Evolutionary conservation across 1,139 yeast genomes (phyloP).

Genomic region (Yamadazyma atlantica): DNA sequence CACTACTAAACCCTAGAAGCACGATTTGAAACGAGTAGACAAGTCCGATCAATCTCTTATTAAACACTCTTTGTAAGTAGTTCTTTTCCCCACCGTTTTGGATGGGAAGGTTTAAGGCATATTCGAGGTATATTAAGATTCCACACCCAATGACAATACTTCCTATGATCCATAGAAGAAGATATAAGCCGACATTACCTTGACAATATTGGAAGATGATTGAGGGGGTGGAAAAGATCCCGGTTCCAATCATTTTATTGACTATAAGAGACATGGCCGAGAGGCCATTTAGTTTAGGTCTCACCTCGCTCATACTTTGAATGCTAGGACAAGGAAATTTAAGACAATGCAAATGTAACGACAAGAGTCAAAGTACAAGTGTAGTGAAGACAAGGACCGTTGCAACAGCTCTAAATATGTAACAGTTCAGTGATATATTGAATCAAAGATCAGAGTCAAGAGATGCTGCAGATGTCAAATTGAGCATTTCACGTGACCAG

Average conservation of each 20-base stretch:
- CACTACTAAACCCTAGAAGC: constrained; percentile 49
- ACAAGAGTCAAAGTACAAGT: no score
- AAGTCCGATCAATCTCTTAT: constrained; percentile 38
- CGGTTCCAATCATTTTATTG: constrained; percentile 54
- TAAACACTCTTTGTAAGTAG: constrained; percentile 44
- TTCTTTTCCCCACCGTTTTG: constrained; percentile 53
- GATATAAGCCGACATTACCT: constrained; percentile 43
- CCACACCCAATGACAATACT: constrained; percentile 50
- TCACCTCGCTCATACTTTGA: no score
- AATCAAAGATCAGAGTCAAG: no score
- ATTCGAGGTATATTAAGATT: constrained; percentile 45
- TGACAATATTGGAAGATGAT: constrained; percentile 44
- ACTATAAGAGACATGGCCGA: constrained; percentile 38
- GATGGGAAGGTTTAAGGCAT: constrained; percentile 46
- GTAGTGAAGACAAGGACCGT: background rate
- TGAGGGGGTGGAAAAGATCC: constrained; percentile 51
- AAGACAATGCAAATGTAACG: no score
- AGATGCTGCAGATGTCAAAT: no score
- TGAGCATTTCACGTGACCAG: background rate
- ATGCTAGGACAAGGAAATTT: no score
- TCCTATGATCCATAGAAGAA: constrained; percentile 43
- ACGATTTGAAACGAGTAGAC: constrained; percentile 50
- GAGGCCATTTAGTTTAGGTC: constrained; percentile 6
- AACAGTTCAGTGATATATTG: no score
- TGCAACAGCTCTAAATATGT: background rate